Evolutionary conservation across 768 basidiomycete genomes (phyloP).

Genomic region (Arthromyces matolae): DNA sequence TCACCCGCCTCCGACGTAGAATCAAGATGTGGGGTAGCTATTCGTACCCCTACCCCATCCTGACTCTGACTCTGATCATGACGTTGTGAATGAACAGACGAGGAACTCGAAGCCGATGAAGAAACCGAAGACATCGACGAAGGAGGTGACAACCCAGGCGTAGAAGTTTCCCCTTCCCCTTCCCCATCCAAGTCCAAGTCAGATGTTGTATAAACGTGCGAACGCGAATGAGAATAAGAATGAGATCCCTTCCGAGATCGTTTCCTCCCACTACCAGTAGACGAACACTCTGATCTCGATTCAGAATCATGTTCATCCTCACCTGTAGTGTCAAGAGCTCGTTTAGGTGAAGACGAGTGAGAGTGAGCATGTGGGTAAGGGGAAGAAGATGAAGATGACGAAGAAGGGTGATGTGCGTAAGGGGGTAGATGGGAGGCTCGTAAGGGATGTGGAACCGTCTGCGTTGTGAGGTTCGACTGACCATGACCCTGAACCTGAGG

Average conservation of each 20-base stretch:
- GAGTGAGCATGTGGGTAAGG: not conserved
- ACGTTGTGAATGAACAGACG: not conserved
- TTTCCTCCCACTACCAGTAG: slow-evolving; percentile 12
- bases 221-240: too few species aligned
- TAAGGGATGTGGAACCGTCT: slow-evolving; percentile 18
- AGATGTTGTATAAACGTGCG: too few species aligned
- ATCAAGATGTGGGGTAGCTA: too few species aligned
- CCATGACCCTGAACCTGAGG: not conserved
- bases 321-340: slow-evolving; percentile 32
- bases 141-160: slow-evolving; percentile 10
- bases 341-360: slow-evolving; percentile 24
- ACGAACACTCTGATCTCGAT: slow-evolving; percentile 14
- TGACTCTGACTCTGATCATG: not conserved
- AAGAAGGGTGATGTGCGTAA: slow-evolving; percentile 3
- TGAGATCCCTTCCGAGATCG: not conserved
- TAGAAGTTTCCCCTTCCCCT: slow-evolving; percentile 1
- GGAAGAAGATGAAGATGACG: not conserved
- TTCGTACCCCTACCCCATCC: too few species aligned
- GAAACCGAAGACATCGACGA: slow-evolving; percentile 13
- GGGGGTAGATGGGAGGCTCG: slow-evolving; percentile 15
- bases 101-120: slow-evolving; percentile 11
- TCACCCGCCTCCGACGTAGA: not conserved
- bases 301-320: too few species aligned
- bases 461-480: too few species aligned
- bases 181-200: slow-evolving; percentile 16